Evolutionary conservation across 306 rosid species (phyloP), one percentile per base, ranked within the genome.

Genomic region (Gastrolobium bilobum): DNA sequence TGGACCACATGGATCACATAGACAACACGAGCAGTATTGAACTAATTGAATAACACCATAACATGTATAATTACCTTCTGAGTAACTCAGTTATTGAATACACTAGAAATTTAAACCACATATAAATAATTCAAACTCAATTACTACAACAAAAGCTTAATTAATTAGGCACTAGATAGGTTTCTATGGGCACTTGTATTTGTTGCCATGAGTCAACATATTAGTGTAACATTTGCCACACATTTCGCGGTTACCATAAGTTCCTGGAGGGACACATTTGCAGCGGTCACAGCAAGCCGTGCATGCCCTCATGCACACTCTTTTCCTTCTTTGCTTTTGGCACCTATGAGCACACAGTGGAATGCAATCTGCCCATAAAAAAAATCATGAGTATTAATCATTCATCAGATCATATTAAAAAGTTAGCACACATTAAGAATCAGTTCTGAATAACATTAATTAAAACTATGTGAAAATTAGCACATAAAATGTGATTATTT

Each of bases 251-350:
- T 92, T 94, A 3, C 98, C 98, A 4, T 31, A 94, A 11, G 98
- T 91, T 56, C 98, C 98, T 6, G 98, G 98, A 0, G 98, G 98
- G 1, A 94, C 97, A 68, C 98, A 94, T 75, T 67, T 88, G 97
- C 98, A 94, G 4, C 98, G 88, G 30, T 80, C 84, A 73, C 98
- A 94, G 60, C 98, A 94, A 2, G 98, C 89, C 59, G 64, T 30
- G 79, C 98, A 94, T 0, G 98, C 98, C 78, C 97, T 91, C 46
- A 39, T 10, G 78, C 98, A 94, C 6, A 79, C 0, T 0, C 56
- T 88, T 81, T 80, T 79, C 87, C 97, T 91, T 3, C 89, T 87
- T 56, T 91, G 94, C 5, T 75, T 7, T 29, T 82, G 5, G 83
- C 98, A 94, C 71, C 97, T 88, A 15, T 67, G 20, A 4, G 29